These are phyloP conservation scores for Neurospora sp. DNA, from an alignment of 495 filamentous ascomycete genomes.

Conservation along the genomic window DNA sequence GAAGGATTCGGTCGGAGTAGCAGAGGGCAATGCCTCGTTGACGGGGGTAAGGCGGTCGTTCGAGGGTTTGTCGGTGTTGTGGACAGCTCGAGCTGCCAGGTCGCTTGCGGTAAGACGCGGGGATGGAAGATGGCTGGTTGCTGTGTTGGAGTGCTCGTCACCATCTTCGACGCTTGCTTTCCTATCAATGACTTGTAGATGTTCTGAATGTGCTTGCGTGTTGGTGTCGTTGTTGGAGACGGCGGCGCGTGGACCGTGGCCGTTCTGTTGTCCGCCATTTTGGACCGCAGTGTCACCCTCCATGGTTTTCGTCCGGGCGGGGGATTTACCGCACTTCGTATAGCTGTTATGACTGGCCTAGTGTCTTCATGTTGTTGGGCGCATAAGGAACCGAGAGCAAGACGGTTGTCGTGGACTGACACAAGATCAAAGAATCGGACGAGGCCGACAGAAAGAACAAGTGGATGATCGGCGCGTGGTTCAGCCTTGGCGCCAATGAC, in stretches of 20 bases:
- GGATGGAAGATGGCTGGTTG: slow-evolving; percentile 8
- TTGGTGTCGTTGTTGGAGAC: not conserved
- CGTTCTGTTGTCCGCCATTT: not conserved
- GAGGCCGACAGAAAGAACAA: not conserved
- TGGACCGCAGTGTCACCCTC: not conserved
- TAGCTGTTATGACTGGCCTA: not conserved
- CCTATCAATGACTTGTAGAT: not conserved
- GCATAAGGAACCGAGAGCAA: not conserved
- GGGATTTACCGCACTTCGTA: not conserved
- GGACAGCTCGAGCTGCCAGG: not conserved
- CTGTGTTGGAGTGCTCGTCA: not conserved
- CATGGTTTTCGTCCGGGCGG: not conserved
- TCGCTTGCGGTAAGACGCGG: slow-evolving; percentile 4
- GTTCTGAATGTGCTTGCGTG: not conserved
- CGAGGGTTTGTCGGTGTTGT: slow-evolving; percentile 8
- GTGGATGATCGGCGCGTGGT: not conserved
- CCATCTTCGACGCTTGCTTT: not conserved
- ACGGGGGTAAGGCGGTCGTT: slow-evolving; percentile 23
- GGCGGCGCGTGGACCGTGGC: not conserved
- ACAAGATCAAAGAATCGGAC: not conserved
- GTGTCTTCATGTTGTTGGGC: not conserved
- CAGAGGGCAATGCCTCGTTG: slow-evolving; percentile 5
- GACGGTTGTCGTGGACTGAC: not conserved
- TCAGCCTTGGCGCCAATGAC: not conserved
- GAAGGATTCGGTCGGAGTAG: not conserved